phyloP scores from a whole-genome alignment of 2,329 filamentous ascomycete genomes.

The Coccinonectria pachysandricola region DNA sequence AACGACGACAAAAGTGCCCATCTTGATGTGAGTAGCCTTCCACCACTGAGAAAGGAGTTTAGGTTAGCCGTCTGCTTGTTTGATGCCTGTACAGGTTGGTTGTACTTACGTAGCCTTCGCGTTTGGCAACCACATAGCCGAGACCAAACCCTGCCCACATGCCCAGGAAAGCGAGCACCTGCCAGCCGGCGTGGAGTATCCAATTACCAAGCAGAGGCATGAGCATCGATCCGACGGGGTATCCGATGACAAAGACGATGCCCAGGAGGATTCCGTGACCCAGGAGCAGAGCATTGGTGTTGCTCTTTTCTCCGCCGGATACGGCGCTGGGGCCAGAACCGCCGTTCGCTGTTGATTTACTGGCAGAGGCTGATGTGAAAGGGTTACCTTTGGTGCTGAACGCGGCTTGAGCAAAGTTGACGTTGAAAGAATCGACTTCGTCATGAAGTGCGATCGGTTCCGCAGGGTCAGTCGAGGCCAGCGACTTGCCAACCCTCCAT shows the following conservation, averaged over 20 bases:
- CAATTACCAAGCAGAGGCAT: conserved; percentile 50
- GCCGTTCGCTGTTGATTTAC: conserved; percentile 1
- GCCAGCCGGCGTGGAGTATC: conserved; percentile 47
- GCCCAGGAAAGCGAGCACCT: conserved; percentile 40
- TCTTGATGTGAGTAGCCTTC: conserved; percentile 39
- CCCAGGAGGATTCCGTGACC: conserved; percentile 53
- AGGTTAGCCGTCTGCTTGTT: too few relatives aligned
- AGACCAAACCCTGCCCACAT: conserved; percentile 53
- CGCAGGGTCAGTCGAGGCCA: conserved; percentile 32
- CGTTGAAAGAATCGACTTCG: conserved; percentile 28
- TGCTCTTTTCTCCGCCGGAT: conserved; percentile 7
- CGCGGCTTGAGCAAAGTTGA: conserved; percentile 39
- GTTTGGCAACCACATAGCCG: conserved; percentile 38
- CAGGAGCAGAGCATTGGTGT: conserved; percentile 22
- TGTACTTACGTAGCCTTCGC: conserved; percentile 33
- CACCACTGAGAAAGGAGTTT: conserved; percentile 39
- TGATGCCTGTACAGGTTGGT: too few relatives aligned
- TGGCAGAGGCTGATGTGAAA: conserved; percentile 25
- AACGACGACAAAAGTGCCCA: conserved; percentile 45
- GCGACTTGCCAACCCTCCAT: conserved; percentile 36
- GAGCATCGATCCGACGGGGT: conserved; percentile 48
- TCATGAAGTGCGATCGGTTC: conserved; percentile 38
- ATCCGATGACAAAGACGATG: conserved; percentile 46
- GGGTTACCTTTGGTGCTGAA: conserved; percentile 41
- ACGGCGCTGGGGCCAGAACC: conserved; percentile 6